Conservation (phyloP, 2,329 filamentous ascomycete genomes). For the Colletotrichum spinosum region DNA sequence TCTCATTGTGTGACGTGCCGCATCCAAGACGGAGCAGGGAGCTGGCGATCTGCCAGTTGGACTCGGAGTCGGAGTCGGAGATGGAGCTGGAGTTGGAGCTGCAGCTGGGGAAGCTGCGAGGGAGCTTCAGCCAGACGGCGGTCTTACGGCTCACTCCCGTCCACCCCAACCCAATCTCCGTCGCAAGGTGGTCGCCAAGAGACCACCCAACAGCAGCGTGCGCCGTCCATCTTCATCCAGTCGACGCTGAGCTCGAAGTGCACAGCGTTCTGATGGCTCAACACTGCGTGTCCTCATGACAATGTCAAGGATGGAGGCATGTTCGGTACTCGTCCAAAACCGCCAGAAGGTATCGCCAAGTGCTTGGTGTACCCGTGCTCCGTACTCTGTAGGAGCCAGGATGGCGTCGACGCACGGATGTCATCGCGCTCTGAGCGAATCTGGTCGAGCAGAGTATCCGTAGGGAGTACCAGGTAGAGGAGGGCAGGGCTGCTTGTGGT, state of each 20-base stretch:
- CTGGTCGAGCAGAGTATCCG: background rate
- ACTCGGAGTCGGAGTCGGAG: slow-evolving; percentile 2
- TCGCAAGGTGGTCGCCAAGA: slow-evolving; percentile 15
- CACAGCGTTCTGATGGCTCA: no score
- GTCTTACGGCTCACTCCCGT: slow-evolving; percentile 9
- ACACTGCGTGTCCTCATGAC: no score
- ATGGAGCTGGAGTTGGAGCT: slow-evolving; percentile 16
- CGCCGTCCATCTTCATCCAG: no score
- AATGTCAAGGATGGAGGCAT: no score
- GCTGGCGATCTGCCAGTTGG: background rate
- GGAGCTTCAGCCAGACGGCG: slow-evolving; percentile 29
- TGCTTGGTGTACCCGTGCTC: no score
- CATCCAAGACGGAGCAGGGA: slow-evolving; percentile 19
- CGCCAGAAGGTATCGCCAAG: no score
- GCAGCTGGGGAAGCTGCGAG: background rate
- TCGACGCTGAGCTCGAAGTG: no score
- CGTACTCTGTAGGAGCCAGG: background rate
- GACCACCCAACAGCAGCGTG: slow-evolving; percentile 1
- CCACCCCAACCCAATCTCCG: slow-evolving; percentile 4
- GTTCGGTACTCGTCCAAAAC: no score
- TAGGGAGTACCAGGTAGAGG: no score
- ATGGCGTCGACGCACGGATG: slow-evolving; percentile 29
- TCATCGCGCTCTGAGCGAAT: slow-evolving; percentile 33
- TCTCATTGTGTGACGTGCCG: slow-evolving; percentile 22
- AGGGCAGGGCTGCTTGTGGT: slow-evolving; percentile 8